Percentiles rank a stretch among this genome's conserved stretches.
Conservation (phyloP, 352 stramenopile species). For the Globisporangium spinosum region DNA sequence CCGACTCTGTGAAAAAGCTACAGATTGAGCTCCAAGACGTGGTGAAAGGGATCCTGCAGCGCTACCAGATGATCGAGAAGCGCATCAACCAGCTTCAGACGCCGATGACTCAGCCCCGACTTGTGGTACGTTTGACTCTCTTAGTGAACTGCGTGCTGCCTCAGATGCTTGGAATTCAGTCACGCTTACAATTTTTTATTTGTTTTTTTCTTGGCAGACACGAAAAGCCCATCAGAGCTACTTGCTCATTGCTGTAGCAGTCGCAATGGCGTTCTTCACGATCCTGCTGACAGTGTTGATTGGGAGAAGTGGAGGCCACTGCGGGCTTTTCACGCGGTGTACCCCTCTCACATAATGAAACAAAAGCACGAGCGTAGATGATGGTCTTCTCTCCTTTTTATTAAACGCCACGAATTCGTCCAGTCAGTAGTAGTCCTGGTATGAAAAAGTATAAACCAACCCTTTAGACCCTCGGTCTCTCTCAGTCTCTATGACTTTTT, state of each 20-base stretch:
- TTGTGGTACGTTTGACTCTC: slow-evolving; percentile 36
- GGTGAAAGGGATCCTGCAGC: slow-evolving; percentile 47
- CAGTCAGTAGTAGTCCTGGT: background rate
- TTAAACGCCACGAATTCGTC: slow-evolving; percentile 8
- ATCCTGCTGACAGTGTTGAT: background rate
- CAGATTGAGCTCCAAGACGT: slow-evolving; percentile 61
- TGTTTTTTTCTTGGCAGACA: slow-evolving; percentile 18
- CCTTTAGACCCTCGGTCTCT: background rate
- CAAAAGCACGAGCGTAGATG: background rate
- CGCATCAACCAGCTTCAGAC: slow-evolving; percentile 54
- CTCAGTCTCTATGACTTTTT: background rate
- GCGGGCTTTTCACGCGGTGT: slow-evolving; percentile 12
- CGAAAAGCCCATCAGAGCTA: slow-evolving; percentile 27
- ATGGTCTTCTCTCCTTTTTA: background rate
- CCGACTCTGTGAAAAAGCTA: slow-evolving; percentile 54
- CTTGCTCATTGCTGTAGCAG: slow-evolving; percentile 18
- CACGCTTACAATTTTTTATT: background rate
- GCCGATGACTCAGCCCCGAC: slow-evolving; percentile 31
- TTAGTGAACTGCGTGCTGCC: background rate
- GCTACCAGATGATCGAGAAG: slow-evolving; percentile 59
- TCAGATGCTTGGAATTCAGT: background rate
- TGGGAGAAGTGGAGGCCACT: slow-evolving; percentile 5
- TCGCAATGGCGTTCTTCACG: slow-evolving; percentile 1
- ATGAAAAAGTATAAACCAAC: background rate
- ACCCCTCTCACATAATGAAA: slow-evolving; percentile 15